Evolutionary conservation across 176 grass and related monocot genomes (phyloP).

Genomic region (Oryza nivara): DNA sequence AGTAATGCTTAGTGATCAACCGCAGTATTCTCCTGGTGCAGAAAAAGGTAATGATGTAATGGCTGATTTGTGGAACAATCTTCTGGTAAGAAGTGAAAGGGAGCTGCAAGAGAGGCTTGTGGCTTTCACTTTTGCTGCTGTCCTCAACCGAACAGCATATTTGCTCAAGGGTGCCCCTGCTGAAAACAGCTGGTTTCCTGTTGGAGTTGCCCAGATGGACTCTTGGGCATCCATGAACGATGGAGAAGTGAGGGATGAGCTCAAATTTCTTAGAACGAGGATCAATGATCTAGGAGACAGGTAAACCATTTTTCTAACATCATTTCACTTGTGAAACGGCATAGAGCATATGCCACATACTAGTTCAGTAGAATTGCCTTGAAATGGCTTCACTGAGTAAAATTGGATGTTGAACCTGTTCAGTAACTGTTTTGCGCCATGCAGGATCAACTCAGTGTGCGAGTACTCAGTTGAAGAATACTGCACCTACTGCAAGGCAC

Average conservation of each 20-base stretch:
- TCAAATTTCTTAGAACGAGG: slow-evolving; percentile 55
- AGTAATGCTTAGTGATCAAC: slow-evolving; percentile 50
- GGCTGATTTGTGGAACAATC: slow-evolving; percentile 58
- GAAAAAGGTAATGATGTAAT: slow-evolving; percentile 27
- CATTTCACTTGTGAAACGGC: slow-evolving; percentile 2
- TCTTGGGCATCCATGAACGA: slow-evolving; percentile 57
- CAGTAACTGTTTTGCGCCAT: slow-evolving; percentile 9
- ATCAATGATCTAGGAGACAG: slow-evolving; percentile 61
- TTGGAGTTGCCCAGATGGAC: slow-evolving; percentile 74
- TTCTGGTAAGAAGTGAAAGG: slow-evolving; percentile 72
- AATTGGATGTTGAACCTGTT: neutral
- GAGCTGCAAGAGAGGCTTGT: slow-evolving; percentile 68
- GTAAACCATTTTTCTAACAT: slow-evolving; percentile 31
- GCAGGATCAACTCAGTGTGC: slow-evolving; percentile 48
- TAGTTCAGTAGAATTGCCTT: neutral
- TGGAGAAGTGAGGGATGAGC: slow-evolving; percentile 41
- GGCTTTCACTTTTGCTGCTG: slow-evolving; percentile 61
- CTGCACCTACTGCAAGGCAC: slow-evolving; percentile 64
- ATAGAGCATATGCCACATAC: neutral
- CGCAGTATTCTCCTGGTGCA: slow-evolving; percentile 2
- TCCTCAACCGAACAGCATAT: slow-evolving; percentile 41
- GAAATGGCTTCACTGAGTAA: neutral
- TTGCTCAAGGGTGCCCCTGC: slow-evolving; percentile 20
- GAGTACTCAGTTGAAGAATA: slow-evolving; percentile 54
- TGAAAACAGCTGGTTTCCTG: slow-evolving; percentile 48